A percentile compares a stretch with the other conserved stretches of the same genome.
phyloP scores from a whole-genome alignment of 371 early-diverging fungal genomes.

The Apophysomyces ossiformis region DNA sequence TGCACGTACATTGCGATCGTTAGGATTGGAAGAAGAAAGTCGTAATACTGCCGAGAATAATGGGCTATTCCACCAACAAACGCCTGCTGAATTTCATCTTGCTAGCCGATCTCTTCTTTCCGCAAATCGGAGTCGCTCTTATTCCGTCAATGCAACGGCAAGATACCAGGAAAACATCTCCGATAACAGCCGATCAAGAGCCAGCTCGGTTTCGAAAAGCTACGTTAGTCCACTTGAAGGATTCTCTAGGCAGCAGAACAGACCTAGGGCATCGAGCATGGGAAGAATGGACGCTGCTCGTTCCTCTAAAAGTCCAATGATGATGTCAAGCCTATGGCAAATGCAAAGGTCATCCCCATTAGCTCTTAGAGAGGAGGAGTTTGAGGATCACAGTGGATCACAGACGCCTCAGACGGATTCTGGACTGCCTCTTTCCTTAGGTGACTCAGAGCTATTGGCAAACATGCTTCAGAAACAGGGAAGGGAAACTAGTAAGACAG shows the following conservation, averaged over 20 bases:
- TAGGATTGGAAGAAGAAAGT: conserved; percentile 74
- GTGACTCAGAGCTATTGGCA: conserved; percentile 53
- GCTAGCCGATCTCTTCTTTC: conserved; percentile 17
- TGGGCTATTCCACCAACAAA: conserved; percentile 11
- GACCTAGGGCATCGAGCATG: conserved; percentile 68
- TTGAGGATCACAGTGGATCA: conserved; percentile 18
- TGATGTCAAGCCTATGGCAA: conserved; percentile 30
- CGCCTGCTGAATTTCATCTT: conserved; percentile 4
- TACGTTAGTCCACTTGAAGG: conserved; percentile 46
- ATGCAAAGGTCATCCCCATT: conserved; percentile 50
- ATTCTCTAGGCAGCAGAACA: conserved; percentile 55
- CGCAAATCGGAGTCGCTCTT: conserved; percentile 67
- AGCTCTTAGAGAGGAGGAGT: conserved; percentile 46
- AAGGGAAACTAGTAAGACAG: neutral
- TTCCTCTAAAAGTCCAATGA: conserved; percentile 32
- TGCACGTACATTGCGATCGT: conserved; percentile 74
- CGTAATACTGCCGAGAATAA: conserved; percentile 17
- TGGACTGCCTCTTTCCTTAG: conserved; percentile 42
- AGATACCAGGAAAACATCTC: conserved; percentile 47
- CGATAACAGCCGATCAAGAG: conserved; percentile 23
- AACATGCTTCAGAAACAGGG: conserved; percentile 43
- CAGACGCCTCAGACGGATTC: conserved; percentile 6
- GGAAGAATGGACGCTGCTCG: conserved; percentile 57
- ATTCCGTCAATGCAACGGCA: conserved; percentile 73
- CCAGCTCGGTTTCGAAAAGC: conserved; percentile 34